Evolutionary conservation across 2,329 filamentous ascomycete genomes (phyloP), one percentile per base, ranked within the genome.

Genomic region (Fusarium chlamydosporum): DNA sequence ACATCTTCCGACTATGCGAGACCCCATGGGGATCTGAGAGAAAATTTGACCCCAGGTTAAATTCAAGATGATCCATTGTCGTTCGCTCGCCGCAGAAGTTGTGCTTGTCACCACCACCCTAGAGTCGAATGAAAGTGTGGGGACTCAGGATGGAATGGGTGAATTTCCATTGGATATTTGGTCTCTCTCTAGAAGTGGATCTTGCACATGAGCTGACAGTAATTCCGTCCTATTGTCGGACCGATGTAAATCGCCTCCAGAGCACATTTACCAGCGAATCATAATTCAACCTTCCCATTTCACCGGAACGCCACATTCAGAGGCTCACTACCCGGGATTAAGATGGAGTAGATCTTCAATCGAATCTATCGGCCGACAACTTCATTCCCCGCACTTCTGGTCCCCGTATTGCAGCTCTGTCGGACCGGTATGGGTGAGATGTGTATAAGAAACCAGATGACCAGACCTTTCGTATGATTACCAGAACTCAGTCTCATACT

Each of bases 251-350:
- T 50, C 13, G 8, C 2, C 16, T 57, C 18, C 26, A n/a, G 58
- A 35, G 33, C 35, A 41, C 3, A 18, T 7, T n/a, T 1, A 15
- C 18, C 6, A 3, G 33, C 64, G 38, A 67, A 67, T 67, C 34
- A 67, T 38, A 67, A 64, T 67, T 67, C 64, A 67, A 11, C 63
- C 63, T 40, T 18, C 9, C 26, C 10, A 38, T 40, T 61, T 38
- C 45, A 42, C 18, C 45, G 35, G 35, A 37, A 9, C 13, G 42
- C 27, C 27, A 23, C 29, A 35, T 0, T n/a, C 40, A 27, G 16
- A 16, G 26, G 3, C 31, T 15, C 6, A 12, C 46, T 23, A n/a
- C 6, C 23, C 31, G 46, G 31, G 46, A 26, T 35, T 34, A 26
- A 34, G 31, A n/a, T 26, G 31, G 27, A 10, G 4, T 16, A 16